These are phyloP conservation scores for Gastrolobium villosum DNA, from an alignment of 306 rosid genomes.

Conservation along the genomic window DNA sequence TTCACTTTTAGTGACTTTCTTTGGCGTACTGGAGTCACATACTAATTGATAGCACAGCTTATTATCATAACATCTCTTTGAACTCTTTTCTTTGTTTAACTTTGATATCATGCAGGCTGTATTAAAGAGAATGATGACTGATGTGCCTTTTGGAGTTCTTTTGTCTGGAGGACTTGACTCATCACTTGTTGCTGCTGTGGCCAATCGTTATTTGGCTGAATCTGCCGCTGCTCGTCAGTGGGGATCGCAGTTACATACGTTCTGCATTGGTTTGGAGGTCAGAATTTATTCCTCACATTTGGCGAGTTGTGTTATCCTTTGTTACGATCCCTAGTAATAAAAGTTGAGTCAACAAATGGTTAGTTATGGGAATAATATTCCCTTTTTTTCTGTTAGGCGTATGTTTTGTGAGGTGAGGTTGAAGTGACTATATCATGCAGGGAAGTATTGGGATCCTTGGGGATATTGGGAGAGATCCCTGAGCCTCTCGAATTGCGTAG, in stretches of 20 bases:
- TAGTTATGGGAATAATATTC: no score
- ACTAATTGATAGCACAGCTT: conserved; percentile 19
- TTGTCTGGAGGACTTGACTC: conserved; percentile 97
- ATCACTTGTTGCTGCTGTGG: conserved; percentile 96
- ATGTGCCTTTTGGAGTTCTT: conserved; percentile 98
- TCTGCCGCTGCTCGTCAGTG: conserved; percentile 81
- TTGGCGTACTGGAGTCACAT: conserved; percentile 8
- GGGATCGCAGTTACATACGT: conserved; percentile 95
- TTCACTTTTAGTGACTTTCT: conserved; percentile 15
- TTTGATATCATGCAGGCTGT: conserved; percentile 77
- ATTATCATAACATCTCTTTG: conserved; percentile 25
- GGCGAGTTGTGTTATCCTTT: conserved; percentile 7
- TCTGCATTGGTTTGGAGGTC: conserved; percentile 93
- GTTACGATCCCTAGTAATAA: no score
- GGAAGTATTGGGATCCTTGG: no score
- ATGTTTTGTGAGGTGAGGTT: no score
- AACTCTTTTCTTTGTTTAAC: conserved; percentile 33
- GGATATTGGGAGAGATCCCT: no score
- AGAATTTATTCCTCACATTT: conserved; percentile 16
- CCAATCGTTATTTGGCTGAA: conserved; percentile 74
- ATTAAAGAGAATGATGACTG: conserved; percentile 94
- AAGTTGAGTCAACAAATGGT: no score
- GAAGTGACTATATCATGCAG: no score
- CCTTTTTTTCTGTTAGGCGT: no score
- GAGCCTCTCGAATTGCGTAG: no score